These are phyloP conservation scores for Chaetomium olivaceum DNA, from an alignment of 2,329 filamentous ascomycete species.

Conservation along the genomic window DNA sequence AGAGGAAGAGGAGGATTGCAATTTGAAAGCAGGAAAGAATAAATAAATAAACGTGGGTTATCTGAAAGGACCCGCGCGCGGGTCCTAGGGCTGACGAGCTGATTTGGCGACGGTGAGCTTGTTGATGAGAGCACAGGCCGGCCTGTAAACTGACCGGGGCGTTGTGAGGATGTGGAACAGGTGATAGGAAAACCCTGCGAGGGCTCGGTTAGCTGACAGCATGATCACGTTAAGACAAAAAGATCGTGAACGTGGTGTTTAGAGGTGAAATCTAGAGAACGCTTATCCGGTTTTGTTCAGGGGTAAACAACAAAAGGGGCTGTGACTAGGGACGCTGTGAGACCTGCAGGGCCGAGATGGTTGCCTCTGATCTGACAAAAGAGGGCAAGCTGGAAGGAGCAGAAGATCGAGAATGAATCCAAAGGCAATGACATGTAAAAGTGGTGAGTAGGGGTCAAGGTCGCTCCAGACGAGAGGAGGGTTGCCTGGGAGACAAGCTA, in stretches of 20 bases:
- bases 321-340: background rate
- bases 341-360: background rate
- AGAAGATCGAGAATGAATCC: background rate
- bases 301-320: background rate
- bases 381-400: background rate
- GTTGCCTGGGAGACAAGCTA: background rate
- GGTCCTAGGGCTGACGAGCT: background rate
- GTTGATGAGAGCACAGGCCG: constrained; percentile 10
- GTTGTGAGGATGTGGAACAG: background rate
- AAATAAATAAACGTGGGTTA: constrained; percentile 12
- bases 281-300: background rate
- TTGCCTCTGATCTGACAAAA: background rate
- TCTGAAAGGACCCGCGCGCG: constrained; percentile 9
- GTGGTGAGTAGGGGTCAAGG: no score
- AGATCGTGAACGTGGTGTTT: background rate
- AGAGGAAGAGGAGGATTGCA: background rate
- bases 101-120: constrained; percentile 15
- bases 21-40: background rate
- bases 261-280: background rate
- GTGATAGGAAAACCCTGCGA: background rate
- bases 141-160: constrained; percentile 10
- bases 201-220: background rate
- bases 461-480: background rate
- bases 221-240: background rate
- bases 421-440: background rate